phyloP scores from a whole-genome alignment of 1,284 basidiomycete genomes.

The Apiotrichum montevideense region DNA sequence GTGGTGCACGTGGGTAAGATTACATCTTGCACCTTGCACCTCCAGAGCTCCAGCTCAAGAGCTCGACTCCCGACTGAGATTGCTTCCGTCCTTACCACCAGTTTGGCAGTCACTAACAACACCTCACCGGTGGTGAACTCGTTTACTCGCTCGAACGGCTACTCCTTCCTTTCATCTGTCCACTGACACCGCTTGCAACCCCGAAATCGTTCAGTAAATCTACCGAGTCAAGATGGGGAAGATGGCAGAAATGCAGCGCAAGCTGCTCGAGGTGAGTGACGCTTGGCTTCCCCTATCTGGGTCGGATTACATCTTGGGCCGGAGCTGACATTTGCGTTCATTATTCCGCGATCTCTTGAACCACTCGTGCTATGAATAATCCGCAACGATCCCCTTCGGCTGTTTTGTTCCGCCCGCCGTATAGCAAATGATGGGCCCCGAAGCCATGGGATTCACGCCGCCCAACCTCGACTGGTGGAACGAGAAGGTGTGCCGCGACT shows the following conservation, averaged over 20 bases:
- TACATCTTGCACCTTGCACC: no score
- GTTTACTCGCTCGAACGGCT: no score
- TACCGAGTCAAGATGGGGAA: slow-evolving; percentile 39
- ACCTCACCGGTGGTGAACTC: no score
- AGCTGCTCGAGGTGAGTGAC: slow-evolving; percentile 46
- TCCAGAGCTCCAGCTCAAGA: no score
- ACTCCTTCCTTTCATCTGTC: no score
- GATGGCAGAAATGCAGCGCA: slow-evolving; percentile 49
- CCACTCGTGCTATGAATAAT: not conserved
- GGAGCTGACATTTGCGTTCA: not conserved
- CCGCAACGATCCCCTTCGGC: not conserved
- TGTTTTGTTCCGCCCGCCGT: not conserved
- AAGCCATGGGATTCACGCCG: slow-evolving; percentile 91
- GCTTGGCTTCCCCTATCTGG: not conserved
- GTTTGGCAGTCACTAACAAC: no score
- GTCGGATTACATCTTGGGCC: no score
- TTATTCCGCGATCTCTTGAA: not conserved
- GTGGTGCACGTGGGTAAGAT: no score
- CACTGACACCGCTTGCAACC: no score
- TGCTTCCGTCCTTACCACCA: no score
- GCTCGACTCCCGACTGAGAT: no score
- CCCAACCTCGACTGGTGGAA: slow-evolving; percentile 91
- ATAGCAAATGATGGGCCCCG: slow-evolving; percentile 99
- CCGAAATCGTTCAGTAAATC: not conserved
- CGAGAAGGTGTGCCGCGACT: slow-evolving; percentile 99